Percentiles rank a stretch among this genome's conserved stretches.
These are phyloP conservation scores for Opeltia flavorubescens DNA, from an alignment of 495 filamentous ascomycete species.

Conservation along the genomic window DNA sequence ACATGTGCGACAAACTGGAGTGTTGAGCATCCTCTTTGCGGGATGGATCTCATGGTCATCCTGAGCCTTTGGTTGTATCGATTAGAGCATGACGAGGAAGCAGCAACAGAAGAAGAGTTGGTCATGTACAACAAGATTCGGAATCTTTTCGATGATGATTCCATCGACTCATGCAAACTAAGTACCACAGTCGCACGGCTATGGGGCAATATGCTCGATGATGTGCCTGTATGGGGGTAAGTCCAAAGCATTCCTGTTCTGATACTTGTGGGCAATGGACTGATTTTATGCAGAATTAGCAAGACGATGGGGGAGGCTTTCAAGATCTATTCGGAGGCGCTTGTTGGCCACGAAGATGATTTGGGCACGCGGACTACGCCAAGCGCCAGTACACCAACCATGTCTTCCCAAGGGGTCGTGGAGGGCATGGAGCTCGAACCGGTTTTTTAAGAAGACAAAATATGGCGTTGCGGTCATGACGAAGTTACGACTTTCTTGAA, in stretches of 20 bases:
- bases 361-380: constrained; percentile 17
- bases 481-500: neutral
- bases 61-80: constrained; percentile 96
- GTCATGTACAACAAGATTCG: constrained; percentile 93
- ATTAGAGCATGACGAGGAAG: constrained; percentile 97
- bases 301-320: constrained; percentile 97
- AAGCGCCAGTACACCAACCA: constrained; percentile 13
- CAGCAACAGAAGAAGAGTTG: constrained; percentile 78
- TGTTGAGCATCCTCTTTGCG: constrained; percentile 93
- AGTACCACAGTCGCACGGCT: constrained; percentile 87
- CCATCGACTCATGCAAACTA: constrained; percentile 66
- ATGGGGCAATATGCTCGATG: constrained; percentile 97
- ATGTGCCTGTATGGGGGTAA: constrained; percentile 97
- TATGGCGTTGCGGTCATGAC: neutral
- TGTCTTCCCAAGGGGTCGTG: constrained; percentile 15
- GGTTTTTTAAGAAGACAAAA: constrained; percentile 5
- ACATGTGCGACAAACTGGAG: constrained; percentile 98
- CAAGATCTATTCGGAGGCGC: constrained; percentile 87
- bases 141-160: constrained; percentile 79
- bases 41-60: constrained; percentile 96
- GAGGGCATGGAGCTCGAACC: constrained; percentile 13
- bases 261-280: too few relatives aligned
- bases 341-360: constrained; percentile 84
- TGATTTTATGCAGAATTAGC: constrained; percentile 55
- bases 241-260: too few relatives aligned